Evolutionary conservation across 805 yeast species (phyloP), one percentile per base, ranked within the genome.

Genomic region (Lipomyces mesembrius): DNA sequence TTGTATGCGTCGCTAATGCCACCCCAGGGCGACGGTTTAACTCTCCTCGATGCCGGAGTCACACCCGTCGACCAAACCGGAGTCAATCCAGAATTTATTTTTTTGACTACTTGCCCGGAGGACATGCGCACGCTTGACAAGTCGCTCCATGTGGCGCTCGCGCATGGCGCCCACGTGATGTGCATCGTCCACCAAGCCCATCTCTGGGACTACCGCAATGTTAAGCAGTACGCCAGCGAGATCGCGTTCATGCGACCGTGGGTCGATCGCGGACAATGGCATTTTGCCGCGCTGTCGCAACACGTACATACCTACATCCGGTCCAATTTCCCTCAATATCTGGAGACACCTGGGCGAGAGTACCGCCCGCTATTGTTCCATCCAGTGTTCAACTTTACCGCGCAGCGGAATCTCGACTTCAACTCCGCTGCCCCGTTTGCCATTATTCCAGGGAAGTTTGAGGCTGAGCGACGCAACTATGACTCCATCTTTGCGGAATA

Each of bases 41-140:
- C 58, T 12, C 60, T 61, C 29, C 53, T 64, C 27, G 60, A 29
- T 49, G 59, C 60, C 32, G n/a, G 8, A 37, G 52, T n/a, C 60
- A 39, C 49, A 2, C 52, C 52, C 17, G n/a, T 53, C 1, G 57
- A 58, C 22, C 35, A 53, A 34, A 12, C 60, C n/a, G 67, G 63
- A 1, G 52, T 59, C 9, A 35, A 37, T 11, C 69, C 70, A 20
- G 70, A 66, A 34, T 53, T 66, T 27, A 63, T 66, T 20, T 66
- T 66, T 58, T 32, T 66, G 29, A 64, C 70, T 32, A 64, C 70
- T 34, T 66, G 70, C 58, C 70, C 70, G 20, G 70, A 66, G 49
- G 70, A 66, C 51, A 61, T 66, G 64, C 64, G 64, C 46, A 51
- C 52, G 17, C 59, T 66, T 3, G 68, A 62, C 60, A 27, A 49